Percentiles rank a stretch among this genome's conserved stretches.
Evolutionary conservation across 352 stramenopile species (phyloP).

Genomic region (Phytophthora meadii): DNA sequence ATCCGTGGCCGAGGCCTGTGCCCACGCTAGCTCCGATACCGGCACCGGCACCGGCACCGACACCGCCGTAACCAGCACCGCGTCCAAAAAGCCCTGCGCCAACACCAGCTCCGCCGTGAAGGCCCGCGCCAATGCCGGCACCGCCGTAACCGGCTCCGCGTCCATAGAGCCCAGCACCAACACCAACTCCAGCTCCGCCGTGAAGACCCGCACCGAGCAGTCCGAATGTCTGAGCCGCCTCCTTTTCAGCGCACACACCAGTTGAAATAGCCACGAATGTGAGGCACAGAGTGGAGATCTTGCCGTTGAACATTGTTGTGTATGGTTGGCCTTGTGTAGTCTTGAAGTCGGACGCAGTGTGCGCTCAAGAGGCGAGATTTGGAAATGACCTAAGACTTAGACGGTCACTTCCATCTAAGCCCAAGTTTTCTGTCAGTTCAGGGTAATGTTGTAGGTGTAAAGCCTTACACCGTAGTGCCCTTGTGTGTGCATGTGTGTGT

Average conservation of each 20-base stretch:
- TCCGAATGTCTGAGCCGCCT: conserved; percentile 24
- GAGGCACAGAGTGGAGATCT: conserved; percentile 23
- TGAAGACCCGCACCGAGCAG: conserved; percentile 6
- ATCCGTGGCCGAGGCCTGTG: not conserved
- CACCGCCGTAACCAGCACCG: not conserved
- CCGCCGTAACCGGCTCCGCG: not conserved
- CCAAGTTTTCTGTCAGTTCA: not conserved
- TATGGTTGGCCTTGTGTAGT: not conserved
- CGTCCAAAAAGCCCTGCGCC: not conserved
- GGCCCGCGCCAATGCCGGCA: not conserved
- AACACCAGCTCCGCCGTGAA: not conserved
- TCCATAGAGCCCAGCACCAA: conserved; percentile 3
- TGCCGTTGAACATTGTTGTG: conserved; percentile 18
- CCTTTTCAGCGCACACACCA: conserved; percentile 8
- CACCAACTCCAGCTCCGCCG: conserved; percentile 5
- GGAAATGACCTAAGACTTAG: conserved; percentile 4
- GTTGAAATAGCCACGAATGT: conserved; percentile 6
- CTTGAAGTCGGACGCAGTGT: not conserved
- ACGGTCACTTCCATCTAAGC: not conserved
- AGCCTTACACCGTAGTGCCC: not conserved
- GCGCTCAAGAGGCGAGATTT: conserved; percentile 10
- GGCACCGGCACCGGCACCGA: not conserved
- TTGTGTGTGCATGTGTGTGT: too few relatives aligned
- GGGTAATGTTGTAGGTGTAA: not conserved
- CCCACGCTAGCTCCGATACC: not conserved